A percentile compares a stretch with the other conserved stretches of the same genome.
phyloP scores from a whole-genome alignment of 108 stramenopile species.

The Pseudonitzschia delicatissima region DNA sequence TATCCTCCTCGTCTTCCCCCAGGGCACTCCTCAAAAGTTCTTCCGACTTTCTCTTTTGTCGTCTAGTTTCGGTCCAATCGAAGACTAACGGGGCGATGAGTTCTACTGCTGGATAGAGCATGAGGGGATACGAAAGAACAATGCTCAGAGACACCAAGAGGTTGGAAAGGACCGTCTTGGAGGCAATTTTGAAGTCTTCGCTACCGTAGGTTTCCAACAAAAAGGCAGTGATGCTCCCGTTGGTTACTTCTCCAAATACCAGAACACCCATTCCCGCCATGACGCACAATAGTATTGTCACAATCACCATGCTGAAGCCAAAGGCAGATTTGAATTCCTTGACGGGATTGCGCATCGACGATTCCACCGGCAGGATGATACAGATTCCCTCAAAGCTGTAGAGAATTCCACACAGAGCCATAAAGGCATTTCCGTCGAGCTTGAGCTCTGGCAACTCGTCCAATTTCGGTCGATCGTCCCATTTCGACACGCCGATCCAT shows the following conservation, averaged over 20 bases:
- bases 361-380: constrained; percentile 64
- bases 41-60: neutral
- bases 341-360: constrained; percentile 40
- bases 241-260: constrained; percentile 62
- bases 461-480: constrained; percentile 36
- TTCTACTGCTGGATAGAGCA: constrained; percentile 65
- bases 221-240: constrained; percentile 74
- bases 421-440: constrained; percentile 15
- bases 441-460: neutral
- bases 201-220: constrained; percentile 36
- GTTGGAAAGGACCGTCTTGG: constrained; percentile 54
- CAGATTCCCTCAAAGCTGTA: constrained; percentile 76
- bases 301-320: constrained; percentile 39
- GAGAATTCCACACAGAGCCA: constrained; percentile 71
- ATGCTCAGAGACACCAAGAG: constrained; percentile 50
- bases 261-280: constrained; percentile 50
- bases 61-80: neutral
- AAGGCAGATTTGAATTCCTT: constrained; percentile 36
- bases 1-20: too few relatives aligned
- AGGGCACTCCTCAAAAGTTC: too few relatives aligned
- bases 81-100: constrained; percentile 33
- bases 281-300: constrained; percentile 43
- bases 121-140: constrained; percentile 63
- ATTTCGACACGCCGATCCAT: constrained; percentile 33
- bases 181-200: constrained; percentile 13